These are phyloP conservation scores for Sugiyamaella neomexicana DNA, from an alignment of 1,139 yeast species.

Conservation along the genomic window DNA sequence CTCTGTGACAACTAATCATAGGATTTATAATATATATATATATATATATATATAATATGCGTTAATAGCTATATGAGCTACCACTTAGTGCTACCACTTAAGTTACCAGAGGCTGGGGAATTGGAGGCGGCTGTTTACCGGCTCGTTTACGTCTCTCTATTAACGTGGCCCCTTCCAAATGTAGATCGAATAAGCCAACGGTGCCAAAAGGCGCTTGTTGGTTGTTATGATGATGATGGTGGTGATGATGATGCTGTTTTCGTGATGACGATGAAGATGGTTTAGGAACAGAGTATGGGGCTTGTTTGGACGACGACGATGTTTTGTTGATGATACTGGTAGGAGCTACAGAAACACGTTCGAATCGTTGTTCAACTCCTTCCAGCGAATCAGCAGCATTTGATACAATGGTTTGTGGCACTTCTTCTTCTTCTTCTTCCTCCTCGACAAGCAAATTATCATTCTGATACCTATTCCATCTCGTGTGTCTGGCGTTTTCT, in stretches of 20 bases:
- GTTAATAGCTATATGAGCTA: background rate
- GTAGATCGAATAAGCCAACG: conserved; percentile 58
- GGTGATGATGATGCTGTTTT: conserved; percentile 1
- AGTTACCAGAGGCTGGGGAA: conserved; percentile 9
- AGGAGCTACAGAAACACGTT: conserved; percentile 29
- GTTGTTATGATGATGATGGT: background rate
- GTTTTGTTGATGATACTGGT: background rate
- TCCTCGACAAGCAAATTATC: conserved; percentile 30
- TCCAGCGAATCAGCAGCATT: conserved; percentile 16
- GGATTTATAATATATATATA: background rate
- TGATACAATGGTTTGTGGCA: conserved; percentile 16
- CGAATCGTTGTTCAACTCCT: conserved; percentile 29
- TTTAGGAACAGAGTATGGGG: conserved; percentile 22
- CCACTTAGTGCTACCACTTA: background rate
- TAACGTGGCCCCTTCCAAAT: conserved; percentile 76
- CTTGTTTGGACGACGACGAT: conserved; percentile 20
- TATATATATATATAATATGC: background rate
- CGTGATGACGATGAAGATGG: conserved; percentile 8
- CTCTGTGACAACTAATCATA: background rate
- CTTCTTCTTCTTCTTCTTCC: conserved; percentile 37
- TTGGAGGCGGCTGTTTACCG: conserved; percentile 10
- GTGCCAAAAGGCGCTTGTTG: conserved; percentile 4
- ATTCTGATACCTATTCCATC: conserved; percentile 18
- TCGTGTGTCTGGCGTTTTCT: conserved; percentile 55
- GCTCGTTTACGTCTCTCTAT: conserved; percentile 53